phyloP scores from a whole-genome alignment of 345 rosid genomes.

The Erysimum cheiranthoides region DNA sequence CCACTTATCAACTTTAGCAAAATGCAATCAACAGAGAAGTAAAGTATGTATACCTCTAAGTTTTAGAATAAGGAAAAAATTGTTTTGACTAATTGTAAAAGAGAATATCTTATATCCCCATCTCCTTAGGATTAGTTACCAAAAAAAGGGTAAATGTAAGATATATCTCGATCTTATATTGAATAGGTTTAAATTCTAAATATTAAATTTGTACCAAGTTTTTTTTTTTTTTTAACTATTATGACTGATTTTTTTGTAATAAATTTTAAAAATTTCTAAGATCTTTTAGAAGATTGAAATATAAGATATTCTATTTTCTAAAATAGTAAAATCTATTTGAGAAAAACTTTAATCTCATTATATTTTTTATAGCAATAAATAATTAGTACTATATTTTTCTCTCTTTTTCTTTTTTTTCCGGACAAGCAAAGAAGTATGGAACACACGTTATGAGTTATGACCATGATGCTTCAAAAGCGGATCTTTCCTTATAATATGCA shows the following conservation, averaged over 20 bases:
- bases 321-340: too few relatives aligned
- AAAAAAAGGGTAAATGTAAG: not conserved
- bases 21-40: not conserved
- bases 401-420: not conserved
- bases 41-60: not conserved
- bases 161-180: too few relatives aligned
- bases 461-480: constrained; percentile 24
- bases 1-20: not conserved
- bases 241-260: too few relatives aligned
- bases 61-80: not conserved
- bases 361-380: too few relatives aligned
- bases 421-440: constrained; percentile 26
- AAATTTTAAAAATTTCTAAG: too few relatives aligned
- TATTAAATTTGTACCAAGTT: too few relatives aligned
- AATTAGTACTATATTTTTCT: not conserved
- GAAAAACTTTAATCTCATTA: too few relatives aligned
- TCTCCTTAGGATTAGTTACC: not conserved
- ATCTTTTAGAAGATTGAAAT: too few relatives aligned
- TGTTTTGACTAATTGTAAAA: not conserved
- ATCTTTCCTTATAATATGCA: constrained; percentile 26
- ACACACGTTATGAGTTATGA: constrained; percentile 16
- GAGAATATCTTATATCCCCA: not conserved
- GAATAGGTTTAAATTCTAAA: too few relatives aligned
- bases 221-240: too few relatives aligned
- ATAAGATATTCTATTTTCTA: too few relatives aligned